These are phyloP conservation scores for Geoglossum cookeanum DNA, from an alignment of 2,329 filamentous ascomycete genomes.

Conservation along the genomic window DNA sequence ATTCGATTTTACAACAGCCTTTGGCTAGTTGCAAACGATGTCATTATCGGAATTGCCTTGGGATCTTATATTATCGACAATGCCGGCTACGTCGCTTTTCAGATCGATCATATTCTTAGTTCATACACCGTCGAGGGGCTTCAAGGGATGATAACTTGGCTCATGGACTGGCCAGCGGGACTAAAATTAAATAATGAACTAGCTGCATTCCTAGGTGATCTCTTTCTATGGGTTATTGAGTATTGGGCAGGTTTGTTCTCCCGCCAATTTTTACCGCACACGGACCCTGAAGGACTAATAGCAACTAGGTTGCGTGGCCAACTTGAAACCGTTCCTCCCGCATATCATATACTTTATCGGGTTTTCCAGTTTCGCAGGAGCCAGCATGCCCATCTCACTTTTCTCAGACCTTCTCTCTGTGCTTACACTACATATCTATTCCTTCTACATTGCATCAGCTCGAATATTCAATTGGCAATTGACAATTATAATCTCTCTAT, in stretches of 20 bases:
- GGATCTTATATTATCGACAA: conserved; percentile 97
- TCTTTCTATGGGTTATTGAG: conserved; percentile 97
- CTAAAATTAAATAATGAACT: conserved; percentile 90
- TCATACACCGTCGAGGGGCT: conserved; percentile 78
- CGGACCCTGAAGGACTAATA: conserved; percentile 14
- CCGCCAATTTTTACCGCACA: neutral
- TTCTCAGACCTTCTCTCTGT: conserved; percentile 87
- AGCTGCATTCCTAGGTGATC: conserved; percentile 78
- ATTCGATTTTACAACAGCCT: conserved; percentile 98
- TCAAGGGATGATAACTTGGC: conserved; percentile 76
- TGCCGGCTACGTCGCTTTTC: conserved; percentile 59
- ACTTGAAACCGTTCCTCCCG: conserved; percentile 63
- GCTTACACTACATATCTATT: conserved; percentile 90
- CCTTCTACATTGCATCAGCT: conserved; percentile 90
- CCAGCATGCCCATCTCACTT: conserved; percentile 89
- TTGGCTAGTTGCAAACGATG: conserved; percentile 95
- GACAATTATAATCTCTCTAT: conserved; percentile 89
- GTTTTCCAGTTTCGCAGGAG: conserved; percentile 84
- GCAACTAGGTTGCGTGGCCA: conserved; percentile 48
- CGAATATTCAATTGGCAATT: conserved; percentile 98
- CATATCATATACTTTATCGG: conserved; percentile 82
- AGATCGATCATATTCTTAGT: conserved; percentile 56
- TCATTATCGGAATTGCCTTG: conserved; percentile 92
- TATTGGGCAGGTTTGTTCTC: conserved; percentile 65
- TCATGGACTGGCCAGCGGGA: conserved; percentile 89